A percentile compares a stretch with the other conserved stretches of the same genome.
Conservation (phyloP, 768 basidiomycete species). For the Tricholoma hemisulphureum region DNA sequence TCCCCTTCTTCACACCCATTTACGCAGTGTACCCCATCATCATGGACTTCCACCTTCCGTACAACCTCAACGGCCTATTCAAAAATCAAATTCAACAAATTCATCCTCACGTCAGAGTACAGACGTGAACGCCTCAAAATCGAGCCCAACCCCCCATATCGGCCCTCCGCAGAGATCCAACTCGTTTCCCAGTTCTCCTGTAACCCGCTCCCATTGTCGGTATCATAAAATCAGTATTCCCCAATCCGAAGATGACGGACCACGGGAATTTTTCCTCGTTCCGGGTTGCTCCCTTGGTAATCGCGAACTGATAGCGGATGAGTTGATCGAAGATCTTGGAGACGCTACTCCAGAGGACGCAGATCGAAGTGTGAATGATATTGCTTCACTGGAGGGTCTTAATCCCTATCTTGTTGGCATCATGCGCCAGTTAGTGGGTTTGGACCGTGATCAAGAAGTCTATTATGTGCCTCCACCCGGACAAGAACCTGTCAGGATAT, state of each 20-base stretch:
- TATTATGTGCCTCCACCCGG: conserved; percentile 57
- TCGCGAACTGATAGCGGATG: conserved; percentile 53
- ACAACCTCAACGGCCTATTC: conserved; percentile 16
- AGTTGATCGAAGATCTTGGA: conserved; percentile 62
- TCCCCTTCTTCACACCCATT: conserved; percentile 20
- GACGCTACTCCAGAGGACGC: conserved; percentile 53
- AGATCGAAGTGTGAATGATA: conserved; percentile 42
- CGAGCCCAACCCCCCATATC: conserved; percentile 14
- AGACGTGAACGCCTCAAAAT: too few species aligned
- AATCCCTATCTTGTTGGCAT: conserved; percentile 53
- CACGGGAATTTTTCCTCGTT: conserved; percentile 60
- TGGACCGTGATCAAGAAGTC: conserved; percentile 65
- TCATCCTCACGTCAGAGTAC: conserved; percentile 3
- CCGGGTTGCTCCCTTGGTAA: conserved; percentile 68
- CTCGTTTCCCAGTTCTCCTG: conserved; percentile 41
- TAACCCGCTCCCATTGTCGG: conserved; percentile 68
- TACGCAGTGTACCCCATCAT: conserved; percentile 26
- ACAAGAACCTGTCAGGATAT: conserved; percentile 31
- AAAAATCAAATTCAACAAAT: conserved; percentile 13
- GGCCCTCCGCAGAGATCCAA: conserved; percentile 18
- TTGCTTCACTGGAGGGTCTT: conserved; percentile 48
- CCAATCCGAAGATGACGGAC: conserved; percentile 44
- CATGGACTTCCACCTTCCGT: conserved; percentile 36
- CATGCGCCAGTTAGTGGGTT: conserved; percentile 60
- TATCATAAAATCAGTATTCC: conserved; percentile 69